Evolutionary conservation across 495 filamentous ascomycete species (phyloP).

Genomic region (Delitschia confertaspora): DNA sequence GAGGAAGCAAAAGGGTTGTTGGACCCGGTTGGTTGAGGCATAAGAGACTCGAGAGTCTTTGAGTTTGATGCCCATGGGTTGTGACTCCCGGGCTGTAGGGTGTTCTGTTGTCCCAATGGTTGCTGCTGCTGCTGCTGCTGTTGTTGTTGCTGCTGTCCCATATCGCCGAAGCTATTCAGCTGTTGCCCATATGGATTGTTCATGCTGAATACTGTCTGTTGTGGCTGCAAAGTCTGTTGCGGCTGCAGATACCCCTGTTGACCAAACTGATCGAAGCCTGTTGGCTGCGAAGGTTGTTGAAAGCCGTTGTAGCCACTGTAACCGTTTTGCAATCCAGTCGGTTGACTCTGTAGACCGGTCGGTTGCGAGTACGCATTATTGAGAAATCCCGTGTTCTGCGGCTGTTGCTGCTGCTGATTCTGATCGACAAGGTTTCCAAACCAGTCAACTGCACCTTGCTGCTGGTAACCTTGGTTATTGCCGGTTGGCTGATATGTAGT

Average conservation of each 20-base stretch:
- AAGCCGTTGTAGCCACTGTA: slow-evolving; percentile 37
- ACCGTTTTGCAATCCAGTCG: slow-evolving; percentile 55
- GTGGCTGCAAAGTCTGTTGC: slow-evolving; percentile 70
- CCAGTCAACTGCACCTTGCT: slow-evolving; percentile 91
- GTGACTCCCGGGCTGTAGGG: slow-evolving; percentile 64
- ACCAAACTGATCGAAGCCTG: slow-evolving; percentile 39
- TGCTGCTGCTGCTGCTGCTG: slow-evolving; percentile 39
- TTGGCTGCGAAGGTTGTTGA: slow-evolving; percentile 50
- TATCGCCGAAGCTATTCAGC: slow-evolving; percentile 43
- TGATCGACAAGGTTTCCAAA: slow-evolving; percentile 84
- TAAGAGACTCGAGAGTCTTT: slow-evolving; percentile 42
- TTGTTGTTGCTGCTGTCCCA: slow-evolving; percentile 44
- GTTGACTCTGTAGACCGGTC: slow-evolving; percentile 31
- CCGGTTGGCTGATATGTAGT: slow-evolving; percentile 69
- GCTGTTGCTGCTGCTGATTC: slow-evolving; percentile 56
- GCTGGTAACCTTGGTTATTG: slow-evolving; percentile 94
- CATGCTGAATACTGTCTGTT: slow-evolving; percentile 60
- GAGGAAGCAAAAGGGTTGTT: slow-evolving; percentile 87
- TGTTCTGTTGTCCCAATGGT: slow-evolving; percentile 46
- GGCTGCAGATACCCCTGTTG: slow-evolving; percentile 49
- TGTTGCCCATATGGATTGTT: slow-evolving; percentile 62
- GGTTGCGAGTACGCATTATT: slow-evolving; percentile 75
- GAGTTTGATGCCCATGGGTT: slow-evolving; percentile 63
- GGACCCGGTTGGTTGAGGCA: slow-evolving; percentile 71
- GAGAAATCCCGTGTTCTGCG: slow-evolving; percentile 73